Conservation (phyloP, 179 eudicot genomes). For the Silene noctiflora region DNA sequence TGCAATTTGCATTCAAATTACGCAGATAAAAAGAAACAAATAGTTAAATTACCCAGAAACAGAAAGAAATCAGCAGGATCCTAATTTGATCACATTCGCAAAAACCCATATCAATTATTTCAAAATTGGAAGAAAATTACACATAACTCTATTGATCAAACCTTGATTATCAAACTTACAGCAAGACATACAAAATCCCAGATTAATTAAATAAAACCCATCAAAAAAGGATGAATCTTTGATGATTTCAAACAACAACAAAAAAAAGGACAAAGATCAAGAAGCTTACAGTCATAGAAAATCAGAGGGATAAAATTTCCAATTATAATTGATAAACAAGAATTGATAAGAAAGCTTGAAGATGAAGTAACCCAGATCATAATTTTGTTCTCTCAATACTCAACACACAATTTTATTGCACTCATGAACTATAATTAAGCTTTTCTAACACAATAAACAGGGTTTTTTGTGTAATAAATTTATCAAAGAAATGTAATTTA, state of each 20-base stretch:
- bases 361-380: constrained; percentile 17
- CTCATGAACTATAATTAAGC: neutral
- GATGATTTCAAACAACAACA: neutral
- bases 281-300: constrained; percentile 30
- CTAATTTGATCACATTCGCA: neutral
- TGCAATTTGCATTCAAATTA: neutral
- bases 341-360: constrained; percentile 5
- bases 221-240: neutral
- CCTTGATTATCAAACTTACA: neutral
- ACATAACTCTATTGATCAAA: neutral
- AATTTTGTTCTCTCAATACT: neutral
- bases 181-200: neutral
- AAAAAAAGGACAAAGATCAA: neutral
- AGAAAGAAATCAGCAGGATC: neutral
- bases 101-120: no score
- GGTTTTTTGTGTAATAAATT: neutral
- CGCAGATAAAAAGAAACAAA: neutral
- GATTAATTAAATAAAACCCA: neutral
- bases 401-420: neutral
- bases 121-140: constrained; percentile 7
- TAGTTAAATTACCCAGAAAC: neutral
- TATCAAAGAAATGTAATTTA: neutral
- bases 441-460: neutral
- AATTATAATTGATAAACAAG: neutral
- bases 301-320: neutral